Base-by-base conservation (phyloP, 2,329 filamentous ascomycete species). In the Sporothrix pallida region DNA sequence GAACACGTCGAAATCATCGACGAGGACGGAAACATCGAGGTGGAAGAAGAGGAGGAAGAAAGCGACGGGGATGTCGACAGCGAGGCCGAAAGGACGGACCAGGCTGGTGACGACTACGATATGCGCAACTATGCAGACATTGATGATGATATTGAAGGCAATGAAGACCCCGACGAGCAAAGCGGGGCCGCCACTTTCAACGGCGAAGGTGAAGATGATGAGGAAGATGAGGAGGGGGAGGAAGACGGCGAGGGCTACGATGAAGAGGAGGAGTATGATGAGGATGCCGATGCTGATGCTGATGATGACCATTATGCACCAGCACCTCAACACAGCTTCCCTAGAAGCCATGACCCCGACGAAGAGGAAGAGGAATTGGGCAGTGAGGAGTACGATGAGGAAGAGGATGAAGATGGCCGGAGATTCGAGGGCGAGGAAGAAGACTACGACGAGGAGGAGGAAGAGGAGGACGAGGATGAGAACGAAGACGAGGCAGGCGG, bases 91-190 rank as follows among this genome's bases (percentile, higher is more conserved):
- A n/a, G 12, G 20, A 70, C 74, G 2, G 75, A 76, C 15, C 73
- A 77, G 2, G 75, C 77, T 8, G 76, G 77, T 7, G 77, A 79
- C 42, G 80, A 81, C 68, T 80, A 80, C 71, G 80, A 80, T 9
- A 77, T 78, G 74, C 75, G 79, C n/a, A 78, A 78, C 46, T 79
- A 80, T n/a, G 77, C 73, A n/a, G 75, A 79, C 17, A 70, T 79
- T 8, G 81, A 82, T 12, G 80, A 82, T 60, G 78, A 79, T 26
- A 72, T 76, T 9, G 75, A 77, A 46, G 75, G 72, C 50, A 63
- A 74, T 17, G 72, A 71, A 26, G 73, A 72, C 0, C 26, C 46
- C 12, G 50, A 70, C 13, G 58, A 73, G 8, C 72, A 73, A 17
- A 48, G 52, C 2, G 70, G 69, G 17, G 77, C 77, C 2, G 74